Evolutionary conservation across 2,329 filamentous ascomycete genomes (phyloP), one percentile per base, ranked within the genome.

Genomic region (Alternaria triticimaculans): DNA sequence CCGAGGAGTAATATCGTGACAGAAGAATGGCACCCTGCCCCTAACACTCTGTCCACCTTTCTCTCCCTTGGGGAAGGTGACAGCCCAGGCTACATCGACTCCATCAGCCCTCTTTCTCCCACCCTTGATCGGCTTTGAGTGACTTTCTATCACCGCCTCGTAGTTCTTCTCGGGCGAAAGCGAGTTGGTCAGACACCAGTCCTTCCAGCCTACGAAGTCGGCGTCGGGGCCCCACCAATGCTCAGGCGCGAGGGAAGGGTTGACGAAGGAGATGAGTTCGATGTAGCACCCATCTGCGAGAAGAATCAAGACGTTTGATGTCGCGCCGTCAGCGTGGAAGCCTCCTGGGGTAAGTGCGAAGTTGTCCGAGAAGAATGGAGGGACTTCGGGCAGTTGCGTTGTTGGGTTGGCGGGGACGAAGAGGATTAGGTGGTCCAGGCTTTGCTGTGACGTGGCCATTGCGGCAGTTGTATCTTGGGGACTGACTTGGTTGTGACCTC

Each of bases 221-320:
- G 77, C 67, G 10, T 86, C 83, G 0, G 77, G 73, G 1, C 86
- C 88, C 89, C 89, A 92, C 72, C 86, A 86, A 71, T 91, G 88
- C 4, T 85, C 82, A 7, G 77, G 69, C 5, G 80, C 78, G n/a
- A 76, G 69, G 33, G 77, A 73, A 45, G 82, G 83, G 20, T 85
- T 75, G 53, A 87, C 80, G 73, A 91, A 91, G 43, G 87, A 85
- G 63, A 91, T 89, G 55, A 91, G 80, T 72, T 92, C 89, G 57
- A 92, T 80, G 78, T 92, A 92, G 21, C 85, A 85, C 28, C 89
- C 89, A 68, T 91, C 89, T 25, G 81, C 71, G 63, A 92, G 86
- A 14, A 90, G 78, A 20, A 91, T 84, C 18, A 92, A 85, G 46
- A 84, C 85, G 78, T 91, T 92, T 84, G 85, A 2, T 85, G 91